Conservation (phyloP, 208 protist species). For the Polymyxa betae region DNA sequence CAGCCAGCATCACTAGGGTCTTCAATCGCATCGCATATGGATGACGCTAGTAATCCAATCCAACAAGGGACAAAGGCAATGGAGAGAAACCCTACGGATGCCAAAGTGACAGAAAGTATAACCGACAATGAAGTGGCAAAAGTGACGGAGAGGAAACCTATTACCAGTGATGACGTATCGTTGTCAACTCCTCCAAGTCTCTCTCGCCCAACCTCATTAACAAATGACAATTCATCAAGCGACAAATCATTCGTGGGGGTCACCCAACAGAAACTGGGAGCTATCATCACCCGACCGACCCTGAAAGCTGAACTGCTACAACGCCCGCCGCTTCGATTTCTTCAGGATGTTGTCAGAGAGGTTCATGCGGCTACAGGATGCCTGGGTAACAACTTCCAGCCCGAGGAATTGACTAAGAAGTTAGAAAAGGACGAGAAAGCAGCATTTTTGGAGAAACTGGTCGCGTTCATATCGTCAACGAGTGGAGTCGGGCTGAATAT, state of each 20-base stretch:
- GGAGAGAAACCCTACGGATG: background rate
- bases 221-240: background rate
- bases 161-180: background rate
- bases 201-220: background rate
- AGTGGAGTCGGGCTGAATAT: background rate
- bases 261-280: conserved; percentile 40
- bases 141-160: too few relatives aligned
- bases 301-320: conserved; percentile 18
- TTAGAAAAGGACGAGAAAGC: conserved; percentile 51
- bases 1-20: background rate
- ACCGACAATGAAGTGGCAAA: too few relatives aligned
- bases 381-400: background rate
- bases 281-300: background rate
- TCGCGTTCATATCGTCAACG: conserved; percentile 25
- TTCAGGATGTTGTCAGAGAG: conserved; percentile 50
- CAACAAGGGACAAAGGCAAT: background rate
- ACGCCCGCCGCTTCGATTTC: conserved; percentile 48
- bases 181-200: background rate
- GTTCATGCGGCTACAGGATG: background rate
- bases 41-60: background rate
- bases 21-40: too few relatives aligned
- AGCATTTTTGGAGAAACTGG: conserved; percentile 63
- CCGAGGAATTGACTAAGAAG: background rate
- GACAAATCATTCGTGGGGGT: background rate
- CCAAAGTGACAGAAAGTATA: background rate